Evolutionary conservation across 1,284 basidiomycete genomes (phyloP), one percentile per base, ranked within the genome.

Genomic region (Sporisorium scitamineum): DNA sequence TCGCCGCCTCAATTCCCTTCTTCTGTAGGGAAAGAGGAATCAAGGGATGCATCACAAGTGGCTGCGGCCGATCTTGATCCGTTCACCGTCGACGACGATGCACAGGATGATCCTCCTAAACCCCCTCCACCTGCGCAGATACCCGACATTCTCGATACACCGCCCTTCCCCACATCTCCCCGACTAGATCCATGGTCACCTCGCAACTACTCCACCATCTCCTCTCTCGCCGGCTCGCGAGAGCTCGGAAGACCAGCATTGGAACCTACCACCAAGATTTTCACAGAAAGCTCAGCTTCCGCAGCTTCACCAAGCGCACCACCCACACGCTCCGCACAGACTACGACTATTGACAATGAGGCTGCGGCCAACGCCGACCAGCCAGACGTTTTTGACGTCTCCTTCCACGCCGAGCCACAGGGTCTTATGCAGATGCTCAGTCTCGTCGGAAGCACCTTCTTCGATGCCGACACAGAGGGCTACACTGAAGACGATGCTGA

Each of bases 401-500:
- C 62, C 13, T 65, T 69, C 20, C 74, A 72, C 29, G 55, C 65
- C 14, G 73, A 76, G 32, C 63, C 74, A 26, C 80, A 80, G 52
- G 69, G 76, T 14, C 57, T 82, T 50, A 75, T 82, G 76, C 80
- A 82, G 61, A 79, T 82, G 77, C 73, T 82, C 48, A 80, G 71
- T 41, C 58, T 80, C 26, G 79, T 82, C 20, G 80, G 80, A n/a
- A 79, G 72, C 56, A 68, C 67, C 4, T 69, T 79, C 32, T 57
- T 82, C n/a, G 79, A 80, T 20, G 80, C 79, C 8, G 80, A 82
- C 22, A 42, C 62, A 13, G 63, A 66, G 16, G 80, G 76, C 45
- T 68, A 64, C 20, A 59, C 52, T 24, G 74, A 74, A 52, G 66
- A 73, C 24, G 70, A 70, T 27, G 55, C 20, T 2, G 69, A 76